These are phyloP conservation scores for Aspergillus sp. DNA, from an alignment of 2,329 filamentous ascomycete species.

Conservation along the genomic window DNA sequence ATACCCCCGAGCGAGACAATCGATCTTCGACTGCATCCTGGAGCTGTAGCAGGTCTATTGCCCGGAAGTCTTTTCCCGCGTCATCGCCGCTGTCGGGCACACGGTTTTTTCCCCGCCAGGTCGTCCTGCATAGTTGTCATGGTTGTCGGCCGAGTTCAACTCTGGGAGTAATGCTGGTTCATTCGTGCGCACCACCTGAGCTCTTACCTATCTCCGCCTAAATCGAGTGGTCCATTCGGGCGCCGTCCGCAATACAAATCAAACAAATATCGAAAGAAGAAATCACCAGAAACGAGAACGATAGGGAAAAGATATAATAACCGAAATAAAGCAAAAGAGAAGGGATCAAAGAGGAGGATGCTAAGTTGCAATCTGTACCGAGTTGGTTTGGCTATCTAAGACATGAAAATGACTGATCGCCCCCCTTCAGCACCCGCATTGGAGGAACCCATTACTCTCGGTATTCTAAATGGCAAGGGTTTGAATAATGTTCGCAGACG, in stretches of 20 bases:
- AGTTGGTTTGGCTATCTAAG: conserved; percentile 22
- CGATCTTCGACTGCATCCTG: conserved; percentile 21
- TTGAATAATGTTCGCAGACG: conserved; percentile 20
- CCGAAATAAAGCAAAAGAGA: conserved; percentile 9
- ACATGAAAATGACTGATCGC: conserved; percentile 35
- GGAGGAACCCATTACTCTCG: conserved; percentile 28
- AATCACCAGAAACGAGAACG: not conserved
- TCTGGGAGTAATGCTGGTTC: conserved; percentile 33
- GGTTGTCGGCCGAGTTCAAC: conserved; percentile 15
- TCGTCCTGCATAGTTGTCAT: conserved; percentile 16
- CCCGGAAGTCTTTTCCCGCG: conserved; percentile 10
- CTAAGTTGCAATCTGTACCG: conserved; percentile 25
- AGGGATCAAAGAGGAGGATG: conserved; percentile 26
- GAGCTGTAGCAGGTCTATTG: conserved; percentile 36
- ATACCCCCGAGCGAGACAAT: conserved; percentile 11
- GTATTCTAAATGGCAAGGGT: conserved; percentile 25
- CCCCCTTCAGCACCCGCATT: conserved; percentile 29
- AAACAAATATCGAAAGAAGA: not conserved
- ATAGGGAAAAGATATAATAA: not conserved
- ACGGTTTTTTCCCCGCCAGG: conserved; percentile 17
- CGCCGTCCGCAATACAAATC: not conserved
- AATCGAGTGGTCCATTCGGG: conserved; percentile 12
- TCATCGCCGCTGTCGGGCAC: conserved; percentile 30
- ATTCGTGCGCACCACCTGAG: conserved; percentile 26
- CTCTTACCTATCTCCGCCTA: conserved; percentile 26